phyloP scores from a whole-genome alignment of 2,329 filamentous ascomycete genomes.

The Pleoardoris graminearum region DNA sequence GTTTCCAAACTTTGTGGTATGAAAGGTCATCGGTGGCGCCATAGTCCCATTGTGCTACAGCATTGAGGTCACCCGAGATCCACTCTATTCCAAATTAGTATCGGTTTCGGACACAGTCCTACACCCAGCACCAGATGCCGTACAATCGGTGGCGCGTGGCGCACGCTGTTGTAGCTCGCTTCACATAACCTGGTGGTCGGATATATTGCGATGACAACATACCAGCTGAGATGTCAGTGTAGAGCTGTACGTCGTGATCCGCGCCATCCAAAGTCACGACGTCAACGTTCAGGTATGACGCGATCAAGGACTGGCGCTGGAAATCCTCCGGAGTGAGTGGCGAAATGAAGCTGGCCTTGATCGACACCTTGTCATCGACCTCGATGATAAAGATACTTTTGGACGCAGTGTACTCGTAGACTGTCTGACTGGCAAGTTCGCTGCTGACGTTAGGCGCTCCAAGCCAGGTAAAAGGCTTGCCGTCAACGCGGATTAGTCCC shows the following conservation, averaged over 20 bases:
- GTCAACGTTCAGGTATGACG: conserved; percentile 70
- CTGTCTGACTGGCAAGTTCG: conserved; percentile 60
- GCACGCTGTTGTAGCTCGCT: background rate
- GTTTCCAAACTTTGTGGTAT: conserved; percentile 63
- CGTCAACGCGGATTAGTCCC: conserved; percentile 70
- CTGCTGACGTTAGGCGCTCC: conserved; percentile 53
- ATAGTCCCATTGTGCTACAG: conserved; percentile 66
- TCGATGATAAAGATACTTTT: conserved; percentile 70
- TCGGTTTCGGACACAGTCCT: background rate
- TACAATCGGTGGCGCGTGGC: background rate
- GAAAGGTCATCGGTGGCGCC: conserved; percentile 49
- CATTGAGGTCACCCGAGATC: conserved; percentile 64
- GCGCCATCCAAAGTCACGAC: conserved; percentile 65
- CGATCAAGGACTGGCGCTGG: conserved; percentile 68
- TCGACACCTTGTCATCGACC: conserved; percentile 61
- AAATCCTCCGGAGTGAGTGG: conserved; percentile 70
- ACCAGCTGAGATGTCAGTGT: conserved; percentile 73
- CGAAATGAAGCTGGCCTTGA: conserved; percentile 72
- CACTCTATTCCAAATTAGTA: conserved; percentile 61
- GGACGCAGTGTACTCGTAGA: conserved; percentile 72
- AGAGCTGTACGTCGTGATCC: conserved; percentile 68
- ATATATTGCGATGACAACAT: conserved; percentile 27
- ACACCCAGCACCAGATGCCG: background rate
- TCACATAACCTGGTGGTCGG: conserved; percentile 2
- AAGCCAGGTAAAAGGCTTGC: conserved; percentile 41